Evolutionary conservation across 305 asterid species (phyloP).

Genomic region (Rubia balearica): DNA sequence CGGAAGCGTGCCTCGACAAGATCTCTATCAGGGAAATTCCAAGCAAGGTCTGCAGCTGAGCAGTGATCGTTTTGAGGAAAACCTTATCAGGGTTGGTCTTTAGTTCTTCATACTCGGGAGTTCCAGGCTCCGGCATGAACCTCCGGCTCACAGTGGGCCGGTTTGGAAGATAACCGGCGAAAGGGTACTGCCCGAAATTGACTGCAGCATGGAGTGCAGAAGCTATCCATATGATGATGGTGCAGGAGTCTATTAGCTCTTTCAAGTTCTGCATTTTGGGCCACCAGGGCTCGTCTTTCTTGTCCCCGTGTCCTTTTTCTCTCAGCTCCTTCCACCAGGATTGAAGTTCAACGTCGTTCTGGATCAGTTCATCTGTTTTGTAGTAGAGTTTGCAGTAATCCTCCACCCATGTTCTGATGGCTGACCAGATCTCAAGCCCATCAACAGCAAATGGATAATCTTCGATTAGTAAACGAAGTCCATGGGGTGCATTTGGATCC

Average conservation of each 20-base stretch:
- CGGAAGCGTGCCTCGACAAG: constrained; percentile 72
- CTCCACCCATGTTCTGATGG: constrained; percentile 67
- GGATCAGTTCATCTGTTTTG: constrained; percentile 33
- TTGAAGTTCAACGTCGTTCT: constrained; percentile 55
- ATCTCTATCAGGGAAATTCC: constrained; percentile 60
- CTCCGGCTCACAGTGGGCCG: constrained; percentile 64
- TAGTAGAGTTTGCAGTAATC: constrained; percentile 64
- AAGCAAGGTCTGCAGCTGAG: constrained; percentile 51
- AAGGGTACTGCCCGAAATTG: constrained; percentile 71
- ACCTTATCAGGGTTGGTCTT: constrained; percentile 48
- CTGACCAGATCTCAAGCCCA: constrained; percentile 77
- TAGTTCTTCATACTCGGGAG: constrained; percentile 56
- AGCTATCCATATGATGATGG: constrained; percentile 65
- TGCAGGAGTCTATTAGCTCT: constrained; percentile 55
- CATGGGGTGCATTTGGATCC: constrained; percentile 29
- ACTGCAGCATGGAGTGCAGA: constrained; percentile 84
- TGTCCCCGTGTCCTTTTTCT: constrained; percentile 68
- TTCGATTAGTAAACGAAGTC: constrained; percentile 58
- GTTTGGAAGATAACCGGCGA: constrained; percentile 66
- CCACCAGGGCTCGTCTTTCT: constrained; percentile 78
- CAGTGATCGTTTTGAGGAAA: constrained; percentile 54
- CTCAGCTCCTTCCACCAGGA: constrained; percentile 81
- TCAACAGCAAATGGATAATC: constrained; percentile 86
- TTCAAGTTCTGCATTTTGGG: constrained; percentile 48
- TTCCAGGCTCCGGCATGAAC: constrained; percentile 52